Conservation (phyloP, 1,284 basidiomycete species). For the Cyathus olla region DNA sequence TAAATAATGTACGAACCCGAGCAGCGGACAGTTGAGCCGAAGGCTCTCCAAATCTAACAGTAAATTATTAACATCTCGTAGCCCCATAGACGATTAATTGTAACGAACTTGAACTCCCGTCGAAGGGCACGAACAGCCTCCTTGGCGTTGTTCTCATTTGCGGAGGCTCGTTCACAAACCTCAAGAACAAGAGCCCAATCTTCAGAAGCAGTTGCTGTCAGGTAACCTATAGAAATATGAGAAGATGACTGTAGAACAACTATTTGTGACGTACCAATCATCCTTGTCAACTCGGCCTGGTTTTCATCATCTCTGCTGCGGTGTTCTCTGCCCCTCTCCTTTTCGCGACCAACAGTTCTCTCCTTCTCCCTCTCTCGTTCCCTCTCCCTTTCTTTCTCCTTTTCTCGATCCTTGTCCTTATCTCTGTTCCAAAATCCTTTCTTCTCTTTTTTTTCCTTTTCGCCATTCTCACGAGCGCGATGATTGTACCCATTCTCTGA, state of each 20-base stretch:
- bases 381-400: constrained; percentile 26
- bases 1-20: constrained; percentile 54
- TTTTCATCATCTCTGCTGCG: constrained; percentile 51
- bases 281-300: constrained; percentile 67
- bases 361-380: constrained; percentile 44
- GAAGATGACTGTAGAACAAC: too few species aligned
- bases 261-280: constrained; percentile 64
- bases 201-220: constrained; percentile 80
- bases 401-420: constrained; percentile 24
- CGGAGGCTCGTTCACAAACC: constrained; percentile 79
- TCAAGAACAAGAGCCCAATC: constrained; percentile 84
- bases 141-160: constrained; percentile 75
- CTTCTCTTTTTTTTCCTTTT: constrained; percentile 46
- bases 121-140: constrained; percentile 80
- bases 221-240: constrained; percentile 59
- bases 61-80: not conserved
- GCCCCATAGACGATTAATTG: not conserved
- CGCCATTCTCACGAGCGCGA: constrained; percentile 46
- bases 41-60: constrained; percentile 73
- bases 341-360: constrained; percentile 30
- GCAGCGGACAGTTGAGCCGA: constrained; percentile 78
- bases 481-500: constrained; percentile 43
- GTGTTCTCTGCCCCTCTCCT: constrained; percentile 46
- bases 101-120: constrained; percentile 79
- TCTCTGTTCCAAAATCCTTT: constrained; percentile 62